Base-by-base conservation (phyloP, 108 stramenopile genomes). In the Cyclotella atomus region DNA sequence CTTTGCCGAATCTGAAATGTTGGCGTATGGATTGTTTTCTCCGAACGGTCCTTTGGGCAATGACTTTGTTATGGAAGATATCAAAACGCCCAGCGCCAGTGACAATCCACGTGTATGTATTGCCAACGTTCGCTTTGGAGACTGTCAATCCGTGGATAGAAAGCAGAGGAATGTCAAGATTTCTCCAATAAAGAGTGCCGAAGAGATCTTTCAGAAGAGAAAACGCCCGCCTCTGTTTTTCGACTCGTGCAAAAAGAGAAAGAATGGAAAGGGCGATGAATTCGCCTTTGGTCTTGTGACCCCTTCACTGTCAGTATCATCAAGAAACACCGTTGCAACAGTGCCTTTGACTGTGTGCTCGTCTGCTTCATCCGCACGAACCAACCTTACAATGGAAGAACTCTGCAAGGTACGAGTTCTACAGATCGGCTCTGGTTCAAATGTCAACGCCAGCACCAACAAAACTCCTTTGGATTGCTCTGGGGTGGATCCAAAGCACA, bases 111-210 rank as follows among this genome's bases (percentile, higher is more conserved):
- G 68, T 3, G 62, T 74, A 59, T 81, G 73, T 46, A 73, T 81
- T 33, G 79, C 79, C 32, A 73, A 74, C 49, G 71, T 81, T 63
- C 73, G 73, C 34, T 73, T 81, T 52, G 79, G 79, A n/a, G 61
- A 60, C 4, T 32, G 32, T 23, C 45, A 43, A 30, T 29, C 12
- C n/a, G n/a, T 33, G 3, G 73, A 74, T 24, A 70, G 15, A 45
- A 73, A 65, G 24, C 79, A 70, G 25, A 67, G 79, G 34, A 67
- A 81, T 25, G 73, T 81, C 30, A 63, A 60, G 0, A 81, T 81
- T 52, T 81, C 79, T 20, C 79, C 79, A 14, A 74, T 81, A 36
- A 28, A 50, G 24, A 74, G 61, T 32, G 19, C 59, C 20, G 44
- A 68, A 15, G 63, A 65, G 21, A 41, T 65, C 16, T 33, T 15